phyloP scores from a whole-genome alignment of 768 basidiomycete species.

The Mycena floridula region DNA sequence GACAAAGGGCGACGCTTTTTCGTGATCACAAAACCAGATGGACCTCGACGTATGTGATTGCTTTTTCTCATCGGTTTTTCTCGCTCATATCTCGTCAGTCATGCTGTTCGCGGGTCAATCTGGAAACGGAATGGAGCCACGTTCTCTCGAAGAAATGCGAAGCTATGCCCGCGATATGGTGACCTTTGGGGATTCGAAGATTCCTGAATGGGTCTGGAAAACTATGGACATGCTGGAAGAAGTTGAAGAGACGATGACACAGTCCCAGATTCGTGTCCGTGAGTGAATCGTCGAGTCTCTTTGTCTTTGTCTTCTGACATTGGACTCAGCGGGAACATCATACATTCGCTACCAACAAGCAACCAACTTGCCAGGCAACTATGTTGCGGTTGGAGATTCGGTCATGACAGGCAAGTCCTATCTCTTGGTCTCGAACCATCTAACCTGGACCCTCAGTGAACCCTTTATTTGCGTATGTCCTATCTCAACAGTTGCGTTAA shows the following conservation, averaged over 20 bases:
- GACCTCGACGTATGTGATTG: slow-evolving; percentile 6
- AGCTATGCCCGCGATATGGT: slow-evolving; percentile 7
- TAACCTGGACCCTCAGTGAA: slow-evolving; percentile 17
- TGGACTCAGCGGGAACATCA: slow-evolving; percentile 13
- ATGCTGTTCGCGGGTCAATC: slow-evolving; percentile 8
- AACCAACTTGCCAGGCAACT: slow-evolving; percentile 23
- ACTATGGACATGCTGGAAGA: slow-evolving; percentile 22
- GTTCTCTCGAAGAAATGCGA: slow-evolving; percentile 11
- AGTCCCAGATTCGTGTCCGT: slow-evolving; percentile 11
- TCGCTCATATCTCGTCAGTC: slow-evolving; percentile 6
- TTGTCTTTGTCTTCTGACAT: background rate
- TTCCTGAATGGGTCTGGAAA: slow-evolving; percentile 20
- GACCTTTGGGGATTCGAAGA: slow-evolving; percentile 8
- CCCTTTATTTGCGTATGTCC: background rate
- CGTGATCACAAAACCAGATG: slow-evolving; percentile 10
- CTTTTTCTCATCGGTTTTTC: background rate
- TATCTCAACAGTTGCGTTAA: background rate
- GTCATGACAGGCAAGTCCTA: slow-evolving; percentile 14
- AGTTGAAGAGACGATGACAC: slow-evolving; percentile 12
- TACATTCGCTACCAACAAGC: slow-evolving; percentile 21
- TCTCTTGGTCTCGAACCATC: slow-evolving; percentile 2
- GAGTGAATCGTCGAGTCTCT: slow-evolving; percentile 7
- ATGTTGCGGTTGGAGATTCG: slow-evolving; percentile 26
- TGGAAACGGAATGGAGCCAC: slow-evolving; percentile 4
- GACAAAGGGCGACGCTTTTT: slow-evolving; percentile 9